Conservation (phyloP, 345 rosid species). For the Salix udensis region DNA sequence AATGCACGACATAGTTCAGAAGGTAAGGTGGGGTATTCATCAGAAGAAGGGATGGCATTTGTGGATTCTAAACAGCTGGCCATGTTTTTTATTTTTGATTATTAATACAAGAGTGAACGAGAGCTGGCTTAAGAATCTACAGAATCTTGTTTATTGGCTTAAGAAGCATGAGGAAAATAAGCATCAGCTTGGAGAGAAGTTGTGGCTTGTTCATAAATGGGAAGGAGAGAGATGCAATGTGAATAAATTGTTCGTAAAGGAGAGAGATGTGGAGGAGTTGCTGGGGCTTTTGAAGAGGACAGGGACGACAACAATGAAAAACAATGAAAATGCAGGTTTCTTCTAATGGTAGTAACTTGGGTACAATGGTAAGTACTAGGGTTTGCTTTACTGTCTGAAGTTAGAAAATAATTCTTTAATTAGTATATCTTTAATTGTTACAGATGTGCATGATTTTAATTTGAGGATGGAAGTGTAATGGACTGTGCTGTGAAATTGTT, state of each 20-base stretch:
- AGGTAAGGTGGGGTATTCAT: not conserved
- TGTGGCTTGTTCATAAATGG: conserved; percentile 1
- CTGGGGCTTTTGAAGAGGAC: not conserved
- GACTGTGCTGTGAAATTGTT: not conserved
- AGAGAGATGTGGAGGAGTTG: not conserved
- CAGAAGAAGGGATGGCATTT: not conserved
- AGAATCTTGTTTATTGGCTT: not conserved
- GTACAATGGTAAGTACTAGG: not conserved
- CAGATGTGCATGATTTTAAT: not conserved
- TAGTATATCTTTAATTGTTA: not conserved
- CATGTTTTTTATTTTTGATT: not conserved
- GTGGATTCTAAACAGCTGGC: not conserved
- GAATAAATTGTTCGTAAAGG: not conserved
- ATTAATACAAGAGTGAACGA: not conserved
- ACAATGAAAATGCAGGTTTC: not conserved
- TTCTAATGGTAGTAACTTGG: not conserved
- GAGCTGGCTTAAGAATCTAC: not conserved
- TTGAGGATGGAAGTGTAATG: too few species aligned
- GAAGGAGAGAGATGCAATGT: not conserved
- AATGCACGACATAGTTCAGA: not conserved
- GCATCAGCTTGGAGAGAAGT: not conserved
- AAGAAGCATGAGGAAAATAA: not conserved
- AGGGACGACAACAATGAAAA: not conserved
- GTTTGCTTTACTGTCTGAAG: not conserved
- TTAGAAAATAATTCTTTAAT: not conserved